A percentile compares a stretch with the other conserved stretches of the same genome.
phyloP scores from a whole-genome alignment of 2,329 filamentous ascomycete genomes.

The Colletotrichum incanum region DNA sequence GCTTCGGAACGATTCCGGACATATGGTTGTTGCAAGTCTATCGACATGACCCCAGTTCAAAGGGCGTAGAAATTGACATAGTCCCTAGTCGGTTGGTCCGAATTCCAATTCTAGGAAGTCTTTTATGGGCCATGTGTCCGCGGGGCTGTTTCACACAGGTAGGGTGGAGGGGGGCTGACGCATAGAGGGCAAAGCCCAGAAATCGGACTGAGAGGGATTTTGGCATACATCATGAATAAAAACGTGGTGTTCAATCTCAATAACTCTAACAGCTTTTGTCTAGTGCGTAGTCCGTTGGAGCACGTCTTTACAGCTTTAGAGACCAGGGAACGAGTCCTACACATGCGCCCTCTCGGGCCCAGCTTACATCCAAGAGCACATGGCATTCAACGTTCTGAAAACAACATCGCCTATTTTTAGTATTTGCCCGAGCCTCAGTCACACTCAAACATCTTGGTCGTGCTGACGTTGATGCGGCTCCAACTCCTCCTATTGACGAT shows the following conservation, averaged over 20 bases:
- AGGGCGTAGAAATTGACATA: neutral
- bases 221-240: too few species aligned
- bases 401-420: too few species aligned
- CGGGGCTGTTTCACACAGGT: neutral
- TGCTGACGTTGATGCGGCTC: conserved; percentile 79
- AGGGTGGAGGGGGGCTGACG: neutral
- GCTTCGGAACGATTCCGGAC: conserved; percentile 1
- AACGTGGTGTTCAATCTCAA: too few species aligned
- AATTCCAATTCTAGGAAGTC: neutral
- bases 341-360: neutral
- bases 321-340: neutral
- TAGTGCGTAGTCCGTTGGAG: neutral
- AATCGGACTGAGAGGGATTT: neutral
- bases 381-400: too few species aligned
- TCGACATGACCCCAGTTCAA: neutral
- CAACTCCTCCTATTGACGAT: conserved; percentile 66
- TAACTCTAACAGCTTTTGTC: neutral
- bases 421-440: neutral
- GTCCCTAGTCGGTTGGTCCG: neutral
- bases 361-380: neutral
- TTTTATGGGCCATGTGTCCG: too few species aligned
- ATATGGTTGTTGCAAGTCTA: neutral
- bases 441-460: conserved; percentile 57
- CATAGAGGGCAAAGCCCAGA: neutral
- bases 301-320: neutral